Base-by-base conservation (phyloP, 192 early-diverging fungal species). In the Dissophora globulifera region DNA sequence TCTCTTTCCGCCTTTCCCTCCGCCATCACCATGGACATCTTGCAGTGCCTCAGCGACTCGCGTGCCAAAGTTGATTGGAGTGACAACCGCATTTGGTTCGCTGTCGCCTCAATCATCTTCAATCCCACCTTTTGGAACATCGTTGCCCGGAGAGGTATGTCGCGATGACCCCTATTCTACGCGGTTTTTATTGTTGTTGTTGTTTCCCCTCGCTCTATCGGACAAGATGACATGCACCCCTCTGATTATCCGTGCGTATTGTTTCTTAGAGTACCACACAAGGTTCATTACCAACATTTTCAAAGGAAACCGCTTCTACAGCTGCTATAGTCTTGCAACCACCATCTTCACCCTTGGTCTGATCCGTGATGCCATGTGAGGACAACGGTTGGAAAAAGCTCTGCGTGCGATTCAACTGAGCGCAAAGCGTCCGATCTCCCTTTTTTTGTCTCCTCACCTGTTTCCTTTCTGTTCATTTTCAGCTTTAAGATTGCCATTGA, bases 51-150 rank as follows among this genome's bases (percentile, higher is more conserved):
- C 50, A 52, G 31, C 43, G 50, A 65, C 27, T 55, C 62, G 17
- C 47, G 60, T 25, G 56, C 53, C 43, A 29, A 35, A 20, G 62
- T 95, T 41, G 85, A 94, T 79, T 87, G 88, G 59, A 66, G 66
- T 42, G 81, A 93, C 69, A 74, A 86, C 19, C 82, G 87, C 22
- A 82, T 97, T 41, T 93, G 89, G 84, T 51, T 90, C 45, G 65
- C 90, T 22, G 74, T 92, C 20, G 90, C 79, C 13, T 87, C 85
- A 56, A 92, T 97, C 45, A 60, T 91, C 17, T 95, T 97, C 83
- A 95, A 95, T 56, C 95, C 95, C 42, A 72, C 86, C 23, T 92
- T 90, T 69, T 97, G 95, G 95, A 97, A 97, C 81, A 87, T 93
- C 29, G 92, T 89, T 10, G 95, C 95, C 12, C 86, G 93, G 31